phyloP scores from a whole-genome alignment of 805 yeast genomes.

The Komagataella mondaviorum region DNA sequence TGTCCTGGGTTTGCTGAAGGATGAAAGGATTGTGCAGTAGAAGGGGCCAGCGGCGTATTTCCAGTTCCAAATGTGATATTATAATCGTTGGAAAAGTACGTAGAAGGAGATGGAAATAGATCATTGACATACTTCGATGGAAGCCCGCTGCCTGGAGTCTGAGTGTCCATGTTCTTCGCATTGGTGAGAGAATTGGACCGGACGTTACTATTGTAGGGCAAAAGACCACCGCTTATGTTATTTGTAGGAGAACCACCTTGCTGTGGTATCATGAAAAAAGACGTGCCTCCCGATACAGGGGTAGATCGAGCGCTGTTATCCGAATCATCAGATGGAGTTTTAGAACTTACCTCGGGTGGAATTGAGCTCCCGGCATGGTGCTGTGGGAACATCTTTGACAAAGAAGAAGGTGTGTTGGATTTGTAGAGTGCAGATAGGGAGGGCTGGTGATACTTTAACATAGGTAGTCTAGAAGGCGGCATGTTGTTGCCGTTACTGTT shows the following conservation, averaged over 20 bases:
- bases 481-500: not conserved
- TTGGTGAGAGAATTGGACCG: not conserved
- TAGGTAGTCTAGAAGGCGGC: not conserved
- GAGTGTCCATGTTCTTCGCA: constrained; percentile 29
- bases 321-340: not conserved
- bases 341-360: not conserved
- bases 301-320: not conserved
- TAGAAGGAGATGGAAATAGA: constrained; percentile 72
- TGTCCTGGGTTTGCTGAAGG: not conserved
- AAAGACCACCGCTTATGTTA: constrained; percentile 4
- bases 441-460: not conserved
- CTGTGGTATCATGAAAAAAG: not conserved
- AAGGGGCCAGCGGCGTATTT: constrained; percentile 21
- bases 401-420: not conserved
- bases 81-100: constrained; percentile 54
- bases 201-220: not conserved
- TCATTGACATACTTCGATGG: constrained; percentile 65
- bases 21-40: constrained; percentile 10
- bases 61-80: constrained; percentile 29
- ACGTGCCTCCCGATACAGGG: not conserved
- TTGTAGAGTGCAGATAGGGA: not conserved
- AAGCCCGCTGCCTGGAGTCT: constrained; percentile 54
- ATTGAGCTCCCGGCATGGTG: not conserved
- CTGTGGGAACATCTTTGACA: not conserved
- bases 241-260: not conserved